Evolutionary conservation across 2,329 filamentous ascomycete genomes (phyloP).

Genomic region (Penicillium sumatraense): DNA sequence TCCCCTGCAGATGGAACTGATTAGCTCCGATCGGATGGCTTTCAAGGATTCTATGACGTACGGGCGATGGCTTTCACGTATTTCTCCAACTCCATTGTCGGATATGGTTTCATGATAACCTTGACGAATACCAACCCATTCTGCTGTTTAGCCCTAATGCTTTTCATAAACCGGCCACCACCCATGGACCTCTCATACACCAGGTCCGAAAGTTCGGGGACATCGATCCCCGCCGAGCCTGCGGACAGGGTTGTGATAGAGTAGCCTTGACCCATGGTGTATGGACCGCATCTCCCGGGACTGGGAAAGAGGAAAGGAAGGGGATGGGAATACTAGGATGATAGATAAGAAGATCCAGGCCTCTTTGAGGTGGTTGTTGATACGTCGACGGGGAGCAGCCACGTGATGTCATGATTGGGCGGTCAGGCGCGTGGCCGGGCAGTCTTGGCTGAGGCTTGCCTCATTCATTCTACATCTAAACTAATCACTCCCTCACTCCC

Average conservation of each 20-base stretch:
- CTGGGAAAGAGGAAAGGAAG: conserved; percentile 4
- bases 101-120: conserved; percentile 89
- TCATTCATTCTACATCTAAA: background rate
- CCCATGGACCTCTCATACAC: conserved; percentile 92
- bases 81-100: conserved; percentile 75
- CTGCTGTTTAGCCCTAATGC: conserved; percentile 84
- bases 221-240: conserved; percentile 90
- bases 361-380: conserved; percentile 13
- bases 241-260: conserved; percentile 90
- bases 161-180: conserved; percentile 94
- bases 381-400: conserved; percentile 11
- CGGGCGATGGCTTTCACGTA: conserved; percentile 79
- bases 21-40: conserved; percentile 22
- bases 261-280: conserved; percentile 91
- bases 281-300: conserved; percentile 35
- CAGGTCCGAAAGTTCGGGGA: conserved; percentile 87
- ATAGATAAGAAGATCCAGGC: background rate
- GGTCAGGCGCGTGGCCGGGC: background rate
- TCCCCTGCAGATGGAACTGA: conserved; percentile 62
- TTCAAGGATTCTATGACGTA: conserved; percentile 48
- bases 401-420: background rate
- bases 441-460: background rate
- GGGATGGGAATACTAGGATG: no score
- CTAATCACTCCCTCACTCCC: no score
- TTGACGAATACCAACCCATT: conserved; percentile 94